Percentiles rank a stretch among this genome's conserved stretches.
Evolutionary conservation across 169 alveolate genomes (phyloP).

Genomic region (Cryptosporidium bovis): DNA sequence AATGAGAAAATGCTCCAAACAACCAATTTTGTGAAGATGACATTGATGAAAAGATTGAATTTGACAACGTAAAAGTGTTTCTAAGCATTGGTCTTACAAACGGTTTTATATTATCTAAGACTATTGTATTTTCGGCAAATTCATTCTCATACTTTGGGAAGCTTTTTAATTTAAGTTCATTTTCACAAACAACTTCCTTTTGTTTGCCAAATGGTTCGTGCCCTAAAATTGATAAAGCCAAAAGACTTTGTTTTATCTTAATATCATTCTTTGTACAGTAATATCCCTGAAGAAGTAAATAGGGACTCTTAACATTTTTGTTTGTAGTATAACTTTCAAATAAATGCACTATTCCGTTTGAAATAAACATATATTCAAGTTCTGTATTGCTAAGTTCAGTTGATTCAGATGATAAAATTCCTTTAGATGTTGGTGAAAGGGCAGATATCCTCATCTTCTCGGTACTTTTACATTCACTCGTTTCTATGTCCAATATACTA

Average conservation of each 20-base stretch:
- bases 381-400: too few relatives aligned
- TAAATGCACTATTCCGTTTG: conserved; percentile 1
- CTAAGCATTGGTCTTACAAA: conserved; percentile 31
- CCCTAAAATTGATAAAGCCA: conserved; percentile 42
- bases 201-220: conserved; percentile 24
- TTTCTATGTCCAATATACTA: conserved; percentile 1
- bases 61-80: conserved; percentile 6
- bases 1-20: conserved; percentile 88
- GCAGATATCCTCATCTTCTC: conserved; percentile 16
- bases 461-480: conserved; percentile 24
- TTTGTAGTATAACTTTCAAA: conserved; percentile 20
- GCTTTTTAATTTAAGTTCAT: neutral
- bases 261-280: neutral
- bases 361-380: neutral
- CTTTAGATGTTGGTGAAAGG: conserved; percentile 42
- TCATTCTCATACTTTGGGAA: neutral
- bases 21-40: conserved; percentile 82
- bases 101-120: neutral
- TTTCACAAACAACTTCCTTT: neutral
- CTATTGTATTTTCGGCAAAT: neutral
- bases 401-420: conserved; percentile 7
- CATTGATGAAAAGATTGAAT: conserved; percentile 32
- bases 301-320: conserved; percentile 30
- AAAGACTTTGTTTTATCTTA: neutral
- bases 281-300: conserved; percentile 25